Evolutionary conservation across 169 alveolate species (phyloP).

Genomic region (Plasmodium berghei): DNA sequence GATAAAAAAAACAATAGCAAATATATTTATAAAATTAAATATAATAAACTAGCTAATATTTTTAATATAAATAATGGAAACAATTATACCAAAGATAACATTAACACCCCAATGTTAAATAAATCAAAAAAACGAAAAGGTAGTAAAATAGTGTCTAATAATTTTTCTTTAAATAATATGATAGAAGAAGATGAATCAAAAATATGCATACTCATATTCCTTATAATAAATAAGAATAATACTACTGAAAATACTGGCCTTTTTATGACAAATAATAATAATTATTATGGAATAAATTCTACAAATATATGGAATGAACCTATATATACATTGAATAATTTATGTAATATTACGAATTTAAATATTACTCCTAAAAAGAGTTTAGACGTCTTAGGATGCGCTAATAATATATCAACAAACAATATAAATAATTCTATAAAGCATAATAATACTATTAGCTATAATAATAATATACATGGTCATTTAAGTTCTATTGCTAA

Average conservation of each 20-base stretch:
- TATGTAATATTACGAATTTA: constrained; percentile 26
- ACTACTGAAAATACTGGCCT: no score
- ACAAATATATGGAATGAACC: constrained; percentile 13
- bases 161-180: constrained; percentile 47
- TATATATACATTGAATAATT: constrained; percentile 20
- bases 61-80: constrained; percentile 49
- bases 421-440: no score
- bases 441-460: no score
- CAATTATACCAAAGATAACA: constrained; percentile 23
- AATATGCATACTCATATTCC: constrained; percentile 44
- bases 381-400: neutral
- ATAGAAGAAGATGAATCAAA: constrained; percentile 47
- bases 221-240: constrained; percentile 8
- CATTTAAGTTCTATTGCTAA: no score
- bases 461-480: no score
- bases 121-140: constrained; percentile 31
- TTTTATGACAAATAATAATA: neutral
- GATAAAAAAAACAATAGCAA: constrained; percentile 38
- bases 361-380: constrained; percentile 48
- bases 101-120: neutral
- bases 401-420: no score
- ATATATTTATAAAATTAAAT: constrained; percentile 64
- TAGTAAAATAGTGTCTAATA: constrained; percentile 51
- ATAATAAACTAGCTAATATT: constrained; percentile 60
- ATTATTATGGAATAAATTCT: neutral